Conservation (phyloP, 192 early-diverging fungal species). For the Backusella tarrabulga region DNA sequence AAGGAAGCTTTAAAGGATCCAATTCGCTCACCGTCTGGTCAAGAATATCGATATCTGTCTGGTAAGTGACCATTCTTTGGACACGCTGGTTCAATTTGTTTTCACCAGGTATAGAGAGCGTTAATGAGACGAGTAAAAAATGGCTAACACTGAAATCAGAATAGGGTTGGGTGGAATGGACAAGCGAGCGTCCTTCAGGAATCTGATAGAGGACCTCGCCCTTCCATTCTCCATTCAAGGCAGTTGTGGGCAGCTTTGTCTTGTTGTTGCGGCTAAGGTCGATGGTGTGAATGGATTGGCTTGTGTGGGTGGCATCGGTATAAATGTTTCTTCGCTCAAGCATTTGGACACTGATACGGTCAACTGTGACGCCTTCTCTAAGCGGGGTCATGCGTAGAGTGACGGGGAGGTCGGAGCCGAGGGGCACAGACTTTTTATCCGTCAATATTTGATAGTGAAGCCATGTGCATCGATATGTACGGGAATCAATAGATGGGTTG, state of each 20-base stretch:
- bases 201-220: background rate
- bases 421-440: background rate
- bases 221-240: background rate
- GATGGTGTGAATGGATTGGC: background rate
- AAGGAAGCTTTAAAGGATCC: background rate
- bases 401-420: background rate
- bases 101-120: slow-evolving; percentile 5
- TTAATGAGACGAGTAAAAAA: slow-evolving; percentile 4
- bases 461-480: background rate
- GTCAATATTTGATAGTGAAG: background rate
- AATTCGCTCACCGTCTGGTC: background rate
- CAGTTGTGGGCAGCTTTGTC: background rate
- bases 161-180: slow-evolving; percentile 7
- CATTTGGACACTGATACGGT: background rate
- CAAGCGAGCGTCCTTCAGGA: background rate
- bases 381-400: background rate
- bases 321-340: slow-evolving; percentile 1
- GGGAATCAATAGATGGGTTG: background rate
- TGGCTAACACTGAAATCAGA: slow-evolving; percentile 3
- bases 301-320: background rate
- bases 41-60: slow-evolving; percentile 13
- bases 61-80: slow-evolving; percentile 2
- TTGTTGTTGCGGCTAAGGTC: background rate
- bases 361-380: background rate
- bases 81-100: background rate